phyloP scores from a whole-genome alignment of 805 yeast genomes.

The Saccharomycopsis synnaedendra region DNA sequence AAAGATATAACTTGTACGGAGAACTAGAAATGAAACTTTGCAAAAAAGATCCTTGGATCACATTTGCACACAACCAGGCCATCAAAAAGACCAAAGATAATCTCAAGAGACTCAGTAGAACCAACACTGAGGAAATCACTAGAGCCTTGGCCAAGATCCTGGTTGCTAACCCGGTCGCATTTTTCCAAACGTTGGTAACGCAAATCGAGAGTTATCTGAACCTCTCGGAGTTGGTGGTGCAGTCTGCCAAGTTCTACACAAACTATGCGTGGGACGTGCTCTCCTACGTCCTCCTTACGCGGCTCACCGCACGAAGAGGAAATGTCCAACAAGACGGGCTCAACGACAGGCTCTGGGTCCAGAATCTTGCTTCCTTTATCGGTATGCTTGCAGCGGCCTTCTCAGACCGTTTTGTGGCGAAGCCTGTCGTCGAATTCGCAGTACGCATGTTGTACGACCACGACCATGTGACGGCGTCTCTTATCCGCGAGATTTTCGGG shows the following conservation, averaged over 20 bases:
- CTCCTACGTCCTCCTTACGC: slow-evolving; percentile 57
- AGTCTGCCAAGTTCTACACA: slow-evolving; percentile 65
- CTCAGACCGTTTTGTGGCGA: slow-evolving; percentile 42
- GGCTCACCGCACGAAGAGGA: slow-evolving; percentile 59
- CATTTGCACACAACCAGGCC: slow-evolving; percentile 49
- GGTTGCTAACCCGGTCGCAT: slow-evolving; percentile 68
- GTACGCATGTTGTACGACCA: slow-evolving; percentile 51
- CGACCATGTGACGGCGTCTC: slow-evolving; percentile 47
- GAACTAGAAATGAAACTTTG: slow-evolving; percentile 52
- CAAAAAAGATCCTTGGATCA: slow-evolving; percentile 44
- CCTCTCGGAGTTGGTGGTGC: slow-evolving; percentile 64
- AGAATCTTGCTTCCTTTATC: slow-evolving; percentile 66
- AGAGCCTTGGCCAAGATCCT: slow-evolving; percentile 61
- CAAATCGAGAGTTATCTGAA: slow-evolving; percentile 92
- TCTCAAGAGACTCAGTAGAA: slow-evolving; percentile 71
- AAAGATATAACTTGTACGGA: slow-evolving; percentile 69
- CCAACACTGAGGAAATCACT: slow-evolving; percentile 64
- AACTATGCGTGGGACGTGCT: slow-evolving; percentile 78
- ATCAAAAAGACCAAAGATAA: slow-evolving; percentile 72
- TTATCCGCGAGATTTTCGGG: slow-evolving; percentile 54
- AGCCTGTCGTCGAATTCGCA: slow-evolving; percentile 49
- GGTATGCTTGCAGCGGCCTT: slow-evolving; percentile 56
- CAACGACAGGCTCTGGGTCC: slow-evolving; percentile 75
- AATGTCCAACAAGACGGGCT: slow-evolving; percentile 70
- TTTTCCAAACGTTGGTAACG: slow-evolving; percentile 55